Base-by-base conservation (phyloP, 805 yeast genomes). In the Yamadazyma takamatsuzukensis region DNA sequence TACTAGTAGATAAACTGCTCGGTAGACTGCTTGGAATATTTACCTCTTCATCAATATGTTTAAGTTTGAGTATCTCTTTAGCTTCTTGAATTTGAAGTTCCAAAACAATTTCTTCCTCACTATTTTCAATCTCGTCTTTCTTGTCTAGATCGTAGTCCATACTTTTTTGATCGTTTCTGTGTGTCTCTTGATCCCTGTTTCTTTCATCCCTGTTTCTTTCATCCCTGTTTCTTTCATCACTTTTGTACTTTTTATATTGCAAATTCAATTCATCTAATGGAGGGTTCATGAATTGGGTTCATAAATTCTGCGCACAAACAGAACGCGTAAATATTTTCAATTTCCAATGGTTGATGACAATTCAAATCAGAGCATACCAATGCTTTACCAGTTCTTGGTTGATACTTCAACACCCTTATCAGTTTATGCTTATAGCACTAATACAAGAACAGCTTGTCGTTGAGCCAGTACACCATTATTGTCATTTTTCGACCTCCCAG, bases 201-300 rank as follows among this genome's bases (percentile, higher is more conserved):
- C 25, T 15, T 24, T 9, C 8, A 9, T 13, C 15, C n/a, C 8
- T 11, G 21, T 8, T 27, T 15, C 21, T 15, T 15, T 6, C 21
- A 16, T 23, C 14, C 16, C 7, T 17, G 7, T 18, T 15, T 9
- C 30, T 15, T 9, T n/a, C 8, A 28, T 7, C 11, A 17, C 19
- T 16, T 27, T 15, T 18, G n/a, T 22, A 6, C 32, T 14, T 18
- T 15, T 16, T 12, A 30, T 36, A 39, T 29, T 24, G 26, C 6
- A 41, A 17, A 18, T 38, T 39, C 6, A 39, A 34, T 13, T 39
- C 46, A 30, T 42, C 46, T 21, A 42, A 34, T 11, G 46, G 46
- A 10, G 25, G 38, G 5, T 22, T 18, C 18, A 25, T 31, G n/a
- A n/a, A n/a, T n/a, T n/a, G 10, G 22, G 8, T 11, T 11, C 22